A percentile compares a stretch with the other conserved stretches of the same genome.
Evolutionary conservation across 805 yeast species (phyloP).

Genomic region (Kazachstania bromeliacearum): DNA sequence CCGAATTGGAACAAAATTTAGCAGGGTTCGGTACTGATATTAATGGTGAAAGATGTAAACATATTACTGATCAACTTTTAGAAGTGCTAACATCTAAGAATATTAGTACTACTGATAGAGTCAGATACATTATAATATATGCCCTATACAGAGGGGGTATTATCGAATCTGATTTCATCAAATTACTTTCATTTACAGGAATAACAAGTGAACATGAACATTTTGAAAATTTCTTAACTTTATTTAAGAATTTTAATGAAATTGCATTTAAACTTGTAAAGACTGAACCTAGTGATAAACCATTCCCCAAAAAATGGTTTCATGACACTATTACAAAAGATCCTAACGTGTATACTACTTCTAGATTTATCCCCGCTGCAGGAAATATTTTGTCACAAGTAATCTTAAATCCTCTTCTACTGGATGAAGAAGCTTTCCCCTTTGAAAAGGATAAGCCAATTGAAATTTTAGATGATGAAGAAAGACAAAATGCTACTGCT

Average conservation of each 20-base stretch:
- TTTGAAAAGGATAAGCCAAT: constrained; percentile 69
- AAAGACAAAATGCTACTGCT: constrained; percentile 26
- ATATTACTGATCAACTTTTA: constrained; percentile 54
- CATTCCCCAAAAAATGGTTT: constrained; percentile 40
- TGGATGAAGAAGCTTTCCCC: constrained; percentile 54
- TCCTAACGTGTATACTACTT: constrained; percentile 41
- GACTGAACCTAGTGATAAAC: constrained; percentile 33
- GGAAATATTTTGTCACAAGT: constrained; percentile 48
- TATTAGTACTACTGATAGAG: constrained; percentile 53
- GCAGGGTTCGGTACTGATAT: constrained; percentile 62
- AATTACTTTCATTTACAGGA: constrained; percentile 51
- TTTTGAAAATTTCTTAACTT: constrained; percentile 37
- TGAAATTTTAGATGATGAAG: constrained; percentile 32
- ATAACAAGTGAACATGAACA: constrained; percentile 32
- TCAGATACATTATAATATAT: constrained; percentile 66
- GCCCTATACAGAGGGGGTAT: constrained; percentile 77
- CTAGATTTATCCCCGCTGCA: constrained; percentile 65
- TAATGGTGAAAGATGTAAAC: constrained; percentile 54
- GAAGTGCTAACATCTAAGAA: constrained; percentile 40
- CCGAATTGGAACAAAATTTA: constrained; percentile 79
- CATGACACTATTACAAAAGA: constrained; percentile 41
- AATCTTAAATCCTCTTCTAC: constrained; percentile 38
- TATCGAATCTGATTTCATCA: constrained; percentile 59
- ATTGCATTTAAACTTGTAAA: constrained; percentile 52
- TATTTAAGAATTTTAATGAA: constrained; percentile 48